Base-by-base conservation (phyloP, 1,284 basidiomycete genomes). In the Dichomitus squalens region DNA sequence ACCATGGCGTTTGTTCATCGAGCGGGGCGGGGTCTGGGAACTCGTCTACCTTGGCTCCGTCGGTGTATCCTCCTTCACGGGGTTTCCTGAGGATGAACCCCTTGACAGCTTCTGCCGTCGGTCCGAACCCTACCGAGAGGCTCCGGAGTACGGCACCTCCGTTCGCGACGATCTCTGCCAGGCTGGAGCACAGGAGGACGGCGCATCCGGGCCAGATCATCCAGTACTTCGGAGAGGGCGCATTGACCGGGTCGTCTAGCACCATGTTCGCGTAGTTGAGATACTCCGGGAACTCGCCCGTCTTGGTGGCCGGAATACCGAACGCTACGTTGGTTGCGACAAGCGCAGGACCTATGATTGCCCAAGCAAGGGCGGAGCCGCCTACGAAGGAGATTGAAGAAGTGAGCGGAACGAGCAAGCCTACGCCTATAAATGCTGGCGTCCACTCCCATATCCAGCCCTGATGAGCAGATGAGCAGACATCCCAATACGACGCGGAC, bases 191-290 rank as follows among this genome's bases (percentile, higher is more conserved):
- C 53, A 80, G 64, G 56, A 80, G 74, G 72, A 80, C 76, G 64
- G 81, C 77, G 54, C 79, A 68, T 20, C 86, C 87, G 20, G 85
- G 84, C 85, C 86, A 88, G 51, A 89, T 75, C 52, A 86, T 76
- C 85, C 85, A 87, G 74, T 87, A 88, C 40, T 85, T 79, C 8
- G 85, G 85, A 2, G 84, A 86, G 1, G 85, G 83, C 0, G 61
- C 54, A 34, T 74, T 73, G 53, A 79, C 62, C 52, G 66, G 61
- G 6, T 72, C 67, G 38, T 55, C 54, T 36, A 66, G 63, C 16
- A 64, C 59, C 65, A 66, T 66, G 57, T 64, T 64, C 12, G 78
- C 75, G 58, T 82, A 76, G 18, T 69, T 66, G 72, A 81, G 77
- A 11, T 77, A 76, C 23, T 57, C 66, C 0, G 80, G 82, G 66